Base-by-base conservation (phyloP, 306 rosid species). In the Castanopsis chinensis region DNA sequence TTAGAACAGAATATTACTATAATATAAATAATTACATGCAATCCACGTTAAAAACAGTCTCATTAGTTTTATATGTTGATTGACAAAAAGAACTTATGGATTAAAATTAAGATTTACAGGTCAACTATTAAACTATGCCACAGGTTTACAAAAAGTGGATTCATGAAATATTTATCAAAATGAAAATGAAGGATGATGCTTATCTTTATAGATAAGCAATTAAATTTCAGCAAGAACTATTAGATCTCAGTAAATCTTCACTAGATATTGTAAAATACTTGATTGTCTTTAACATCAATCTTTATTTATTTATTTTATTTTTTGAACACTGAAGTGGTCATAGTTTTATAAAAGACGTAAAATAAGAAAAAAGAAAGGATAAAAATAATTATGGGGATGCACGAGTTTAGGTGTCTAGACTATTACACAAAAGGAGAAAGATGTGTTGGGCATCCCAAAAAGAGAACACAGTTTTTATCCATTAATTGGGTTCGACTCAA, bases 101-200 rank as follows among this genome's bases (percentile, higher is more conserved):
- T 61, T 9, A 65, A 45, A 76, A 41, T 51, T 12, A 53, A 72
- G 61, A 70, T 33, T 75, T 64, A 64, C 54, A 3, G 85, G 83
- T 81, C 88, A 81, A 81, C 75, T 28, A 71, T 70, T 75, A 78
- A 74, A 74, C 77, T 21, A 78, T 51, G 58, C 23, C 52, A 37
- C n/a, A 35, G 70, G 33, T 41, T 33, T 23, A 41, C 57, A 28
- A 58, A 80, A 77, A 53, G 71, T 49, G 23, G 71, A 13, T 68
- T 58, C 32, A 43, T 54, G 67, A 35, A 69, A 56, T 53, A 51
- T 51, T 35, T 17, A 71, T 58, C 58, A 27, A 23, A 68, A 56
- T 52, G 35, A 78, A 78, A 30, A 41, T 63, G 65, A 65, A 77
- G 64, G 79, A 73, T 37, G 79, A 77, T 65, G 63, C 74, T 78